Percentiles rank a stretch among this genome's conserved stretches.
Conservation (phyloP, 2,329 filamentous ascomycete genomes). For the Amesomyces nigricolor region DNA sequence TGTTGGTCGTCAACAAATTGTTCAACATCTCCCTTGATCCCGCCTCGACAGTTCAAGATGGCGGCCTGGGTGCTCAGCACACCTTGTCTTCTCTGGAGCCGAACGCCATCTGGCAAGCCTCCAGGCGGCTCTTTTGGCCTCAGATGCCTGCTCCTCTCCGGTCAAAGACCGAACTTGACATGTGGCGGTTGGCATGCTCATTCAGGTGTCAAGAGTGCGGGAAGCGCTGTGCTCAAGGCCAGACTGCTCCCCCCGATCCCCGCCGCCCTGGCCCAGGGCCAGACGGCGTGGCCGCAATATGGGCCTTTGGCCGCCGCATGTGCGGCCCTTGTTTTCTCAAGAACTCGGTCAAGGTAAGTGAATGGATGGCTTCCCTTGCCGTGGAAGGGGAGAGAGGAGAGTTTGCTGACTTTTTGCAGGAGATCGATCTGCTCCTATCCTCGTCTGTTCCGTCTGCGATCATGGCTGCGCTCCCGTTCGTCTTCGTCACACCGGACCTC, state of each 20-base stretch:
- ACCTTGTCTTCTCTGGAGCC: constrained; percentile 42
- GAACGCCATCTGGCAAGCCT: constrained; percentile 64
- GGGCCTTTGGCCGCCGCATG: constrained; percentile 62
- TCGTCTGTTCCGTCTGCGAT: constrained; percentile 54
- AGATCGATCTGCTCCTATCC: constrained; percentile 63
- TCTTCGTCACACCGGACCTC: constrained; percentile 56
- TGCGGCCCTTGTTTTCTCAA: constrained; percentile 62
- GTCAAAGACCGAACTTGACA: constrained; percentile 62
- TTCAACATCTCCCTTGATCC: constrained; percentile 58
- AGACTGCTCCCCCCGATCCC: constrained; percentile 33
- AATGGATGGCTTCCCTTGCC: neutral
- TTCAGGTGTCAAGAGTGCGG: constrained; percentile 63
- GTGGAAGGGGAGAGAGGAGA: constrained; percentile 1
- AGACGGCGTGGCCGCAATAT: constrained; percentile 58
- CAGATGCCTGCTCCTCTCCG: constrained; percentile 64
- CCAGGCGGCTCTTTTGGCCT: constrained; percentile 59
- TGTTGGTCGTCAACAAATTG: constrained; percentile 61
- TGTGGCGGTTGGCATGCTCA: constrained; percentile 67
- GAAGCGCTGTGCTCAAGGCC: constrained; percentile 32
- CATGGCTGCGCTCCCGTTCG: constrained; percentile 63
- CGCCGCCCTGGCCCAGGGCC: constrained; percentile 58
- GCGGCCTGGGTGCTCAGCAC: constrained; percentile 31
- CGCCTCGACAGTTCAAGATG: constrained; percentile 31
- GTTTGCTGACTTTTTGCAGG: constrained; percentile 43
- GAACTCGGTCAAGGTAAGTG: constrained; percentile 58